Percentiles rank a stretch among this genome's conserved stretches.
Evolutionary conservation across 75 land plant species (phyloP).

Genomic region (Picea glauca): DNA sequence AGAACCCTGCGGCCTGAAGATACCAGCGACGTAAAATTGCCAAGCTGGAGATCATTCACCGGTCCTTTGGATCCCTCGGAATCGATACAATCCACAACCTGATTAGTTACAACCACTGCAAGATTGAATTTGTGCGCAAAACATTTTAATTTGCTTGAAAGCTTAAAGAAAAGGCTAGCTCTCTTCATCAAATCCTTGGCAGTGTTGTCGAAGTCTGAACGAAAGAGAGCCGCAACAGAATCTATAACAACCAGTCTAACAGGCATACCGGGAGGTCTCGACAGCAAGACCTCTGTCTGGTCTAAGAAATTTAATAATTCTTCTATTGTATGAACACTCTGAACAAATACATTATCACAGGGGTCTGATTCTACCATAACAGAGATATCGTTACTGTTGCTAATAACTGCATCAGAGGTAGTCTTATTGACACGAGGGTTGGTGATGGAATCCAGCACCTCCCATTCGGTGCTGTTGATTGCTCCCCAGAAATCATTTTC

Average conservation of each 20-base stretch:
- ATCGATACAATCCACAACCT: constrained; percentile 56
- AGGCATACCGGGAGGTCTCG: constrained; percentile 20
- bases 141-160: constrained; percentile 56
- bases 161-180: constrained; percentile 56
- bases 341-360: constrained; percentile 55
- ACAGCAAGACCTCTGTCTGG: constrained; percentile 26
- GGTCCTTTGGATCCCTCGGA: constrained; percentile 9
- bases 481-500: constrained; percentile 9
- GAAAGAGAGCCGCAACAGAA: constrained; percentile 80
- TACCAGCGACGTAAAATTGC: constrained; percentile 38
- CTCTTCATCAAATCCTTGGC: constrained; percentile 41
- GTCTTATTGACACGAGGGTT: not conserved
- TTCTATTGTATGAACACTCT: constrained; percentile 38
- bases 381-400: not conserved
- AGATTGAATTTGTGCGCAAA: constrained; percentile 46
- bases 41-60: constrained; percentile 26
- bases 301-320: constrained; percentile 55
- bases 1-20: constrained; percentile 63
- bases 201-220: constrained; percentile 69
- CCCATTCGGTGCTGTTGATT: constrained; percentile 8
- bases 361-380: constrained; percentile 9
- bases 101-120: constrained; percentile 85
- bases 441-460: constrained; percentile 5
- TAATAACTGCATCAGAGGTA: not conserved
- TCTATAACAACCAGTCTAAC: constrained; percentile 69